Percentiles rank a stretch among this genome's conserved stretches.
Evolutionary conservation across 805 yeast species (phyloP).

Genomic region (Candida pseudofarinosa): DNA sequence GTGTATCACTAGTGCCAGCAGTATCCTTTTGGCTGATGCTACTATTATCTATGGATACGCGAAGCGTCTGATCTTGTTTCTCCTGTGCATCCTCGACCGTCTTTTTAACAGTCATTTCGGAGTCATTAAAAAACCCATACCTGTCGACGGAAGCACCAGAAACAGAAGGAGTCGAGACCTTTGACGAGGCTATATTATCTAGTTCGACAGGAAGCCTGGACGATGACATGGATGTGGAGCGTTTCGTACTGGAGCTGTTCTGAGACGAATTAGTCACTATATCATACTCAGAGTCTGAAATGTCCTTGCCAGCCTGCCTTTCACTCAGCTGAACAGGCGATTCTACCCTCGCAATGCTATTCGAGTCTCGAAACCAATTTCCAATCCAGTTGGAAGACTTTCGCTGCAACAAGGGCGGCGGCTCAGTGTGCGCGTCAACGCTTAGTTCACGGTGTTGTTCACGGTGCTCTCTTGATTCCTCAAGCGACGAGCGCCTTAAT

Average conservation of each 20-base stretch:
- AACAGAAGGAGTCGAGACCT: conserved; percentile 1
- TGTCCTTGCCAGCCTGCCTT: background rate
- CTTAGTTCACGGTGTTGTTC: background rate
- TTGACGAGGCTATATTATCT: conserved; percentile 19
- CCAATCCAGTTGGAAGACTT: conserved; percentile 10
- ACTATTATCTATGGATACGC: background rate
- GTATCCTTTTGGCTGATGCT: background rate
- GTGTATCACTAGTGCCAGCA: background rate
- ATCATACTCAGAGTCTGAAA: background rate
- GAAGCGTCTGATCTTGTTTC: background rate
- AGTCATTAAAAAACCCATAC: conserved; percentile 44
- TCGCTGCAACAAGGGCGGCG: background rate
- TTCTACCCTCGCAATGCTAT: background rate
- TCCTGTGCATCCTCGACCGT: background rate
- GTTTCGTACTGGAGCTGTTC: background rate
- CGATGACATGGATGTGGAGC: background rate
- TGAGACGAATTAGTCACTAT: background rate
- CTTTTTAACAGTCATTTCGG: conserved; percentile 1
- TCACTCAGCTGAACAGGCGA: background rate
- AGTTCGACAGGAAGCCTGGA: conserved; percentile 41
- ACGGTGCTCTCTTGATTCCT: background rate
- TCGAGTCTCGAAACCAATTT: conserved; percentile 12
- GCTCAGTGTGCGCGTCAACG: background rate
- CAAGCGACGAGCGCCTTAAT: conserved; percentile 2
- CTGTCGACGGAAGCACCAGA: conserved; percentile 34